Base-by-base conservation (phyloP, 768 basidiomycete species). In the Mycena olivaceomarginata region DNA sequence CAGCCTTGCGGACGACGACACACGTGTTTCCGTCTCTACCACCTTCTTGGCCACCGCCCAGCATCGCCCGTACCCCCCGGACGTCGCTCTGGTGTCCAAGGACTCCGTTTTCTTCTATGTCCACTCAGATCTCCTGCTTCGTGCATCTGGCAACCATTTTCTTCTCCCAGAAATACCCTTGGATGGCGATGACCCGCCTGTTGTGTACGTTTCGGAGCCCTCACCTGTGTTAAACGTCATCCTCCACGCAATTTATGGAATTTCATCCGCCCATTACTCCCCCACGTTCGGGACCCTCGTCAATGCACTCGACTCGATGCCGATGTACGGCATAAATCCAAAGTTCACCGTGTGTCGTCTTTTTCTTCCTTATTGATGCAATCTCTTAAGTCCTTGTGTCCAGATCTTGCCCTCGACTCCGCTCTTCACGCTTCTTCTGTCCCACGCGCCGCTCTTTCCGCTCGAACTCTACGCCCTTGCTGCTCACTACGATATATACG, bases 91-190 rank as follows among this genome's bases (percentile, higher is more conserved):
- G 64, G 85, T 95, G 66, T 93, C 95, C 1, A 89, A 91, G 31
- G 96, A 97, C 81, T 89, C 90, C 18, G 94, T 97, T 56, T 95
- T 95, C 85, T 97, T 97, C 89, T 96, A 96, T 81, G 93, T 93
- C 15, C 95, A 96, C 83, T 86, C 88, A 0, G 86, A 91, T 43
- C 80, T 91, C 66, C 86, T 97, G 51, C 87, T 94, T 48, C 80
- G 84, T 3, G 89, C 88, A 9, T 96, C 96, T 11, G 85, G 86
- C 46, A 97, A 96, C 77, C 85, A 84, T 15, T 96, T 96, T 84
- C 88, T 92, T 46, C 84, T 97, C 22, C 90, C 93, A 5, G 76
- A 85, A 5, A 79, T 87, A 1, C 77, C 86, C 39, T 82, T 87
- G 39, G 78, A 86, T 10, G 82, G 84, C 57, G 80, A 86, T 43